These are phyloP conservation scores for Annona cherimola DNA, from an alignment of 164 flowering plant genomes.

Conservation along the genomic window DNA sequence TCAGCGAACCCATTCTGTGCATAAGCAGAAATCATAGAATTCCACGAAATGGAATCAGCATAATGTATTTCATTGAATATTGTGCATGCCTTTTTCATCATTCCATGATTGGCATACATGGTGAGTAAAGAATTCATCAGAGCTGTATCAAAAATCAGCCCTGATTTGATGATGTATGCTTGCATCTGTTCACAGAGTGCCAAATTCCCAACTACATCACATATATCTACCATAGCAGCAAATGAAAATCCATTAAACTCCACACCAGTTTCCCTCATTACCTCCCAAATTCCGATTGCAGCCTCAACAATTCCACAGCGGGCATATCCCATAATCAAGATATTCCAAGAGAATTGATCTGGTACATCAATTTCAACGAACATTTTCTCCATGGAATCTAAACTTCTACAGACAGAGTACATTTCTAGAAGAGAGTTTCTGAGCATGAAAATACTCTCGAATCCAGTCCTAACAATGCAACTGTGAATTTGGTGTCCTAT, in stretches of 20 bases:
- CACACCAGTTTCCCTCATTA: slow-evolving; percentile 20
- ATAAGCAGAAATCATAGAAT: slow-evolving; percentile 24
- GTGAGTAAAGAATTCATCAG: slow-evolving; percentile 27
- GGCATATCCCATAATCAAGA: slow-evolving; percentile 21
- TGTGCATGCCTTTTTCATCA: slow-evolving; percentile 22
- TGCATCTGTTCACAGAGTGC: slow-evolving; percentile 21
- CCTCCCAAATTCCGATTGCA: slow-evolving; percentile 16
- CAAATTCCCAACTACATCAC: slow-evolving; percentile 10
- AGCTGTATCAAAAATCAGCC: slow-evolving; percentile 18
- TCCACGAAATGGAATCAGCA: slow-evolving; percentile 26
- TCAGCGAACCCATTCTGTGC: slow-evolving; percentile 22
- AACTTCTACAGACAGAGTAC: slow-evolving; percentile 23
- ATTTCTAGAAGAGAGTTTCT: slow-evolving; percentile 24
- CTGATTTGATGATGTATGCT: slow-evolving; percentile 19
- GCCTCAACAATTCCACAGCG: slow-evolving; percentile 11
- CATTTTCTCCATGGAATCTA: slow-evolving; percentile 19
- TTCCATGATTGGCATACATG: slow-evolving; percentile 24
- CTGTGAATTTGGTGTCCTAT: slow-evolving; percentile 24
- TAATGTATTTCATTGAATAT: slow-evolving; percentile 20
- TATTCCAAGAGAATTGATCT: slow-evolving; percentile 27
- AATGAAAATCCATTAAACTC: slow-evolving; percentile 24
- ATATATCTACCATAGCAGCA: slow-evolving; percentile 17
- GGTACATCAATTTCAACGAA: slow-evolving; percentile 20
- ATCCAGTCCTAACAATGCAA: slow-evolving; percentile 18
- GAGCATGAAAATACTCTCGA: slow-evolving; percentile 13